A percentile compares a stretch with the other conserved stretches of the same genome.
Evolutionary conservation across 1,139 yeast species (phyloP).

Genomic region (Saccharomyces pastorianus): DNA sequence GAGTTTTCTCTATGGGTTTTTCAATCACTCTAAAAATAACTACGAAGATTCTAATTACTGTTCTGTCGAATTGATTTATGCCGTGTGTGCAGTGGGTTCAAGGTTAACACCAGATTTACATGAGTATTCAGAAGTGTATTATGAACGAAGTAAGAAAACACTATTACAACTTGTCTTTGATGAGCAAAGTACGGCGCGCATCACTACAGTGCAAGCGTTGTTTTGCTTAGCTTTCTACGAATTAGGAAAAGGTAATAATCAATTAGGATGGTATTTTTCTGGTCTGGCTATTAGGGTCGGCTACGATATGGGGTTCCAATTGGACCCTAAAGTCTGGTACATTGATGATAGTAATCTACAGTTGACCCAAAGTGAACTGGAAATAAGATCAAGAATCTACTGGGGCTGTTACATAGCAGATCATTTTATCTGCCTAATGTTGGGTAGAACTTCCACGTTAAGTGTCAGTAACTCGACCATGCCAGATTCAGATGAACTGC

Average conservation of each 20-base stretch:
- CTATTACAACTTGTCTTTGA: constrained; percentile 35
- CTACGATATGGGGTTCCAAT: constrained; percentile 55
- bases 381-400: constrained; percentile 51
- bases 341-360: constrained; percentile 20
- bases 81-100: constrained; percentile 55
- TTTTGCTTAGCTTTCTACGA: constrained; percentile 50
- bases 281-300: constrained; percentile 63
- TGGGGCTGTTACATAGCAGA: constrained; percentile 66
- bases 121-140: constrained; percentile 38
- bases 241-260: constrained; percentile 48
- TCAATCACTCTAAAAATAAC: constrained; percentile 34
- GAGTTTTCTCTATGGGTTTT: constrained; percentile 52
- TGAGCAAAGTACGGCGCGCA: constrained; percentile 31
- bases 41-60: constrained; percentile 39
- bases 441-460: constrained; percentile 52
- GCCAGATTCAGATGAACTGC: constrained; percentile 54
- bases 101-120: constrained; percentile 39
- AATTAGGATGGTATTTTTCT: constrained; percentile 57
- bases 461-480: constrained; percentile 52
- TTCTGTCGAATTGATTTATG: constrained; percentile 43
- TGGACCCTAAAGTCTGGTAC: constrained; percentile 53
- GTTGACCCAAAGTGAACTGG: constrained; percentile 37
- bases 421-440: constrained; percentile 49
- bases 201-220: constrained; percentile 41
- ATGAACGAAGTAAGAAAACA: constrained; percentile 40